Evolutionary conservation across 1,139 yeast species (phyloP).

Genomic region (Wickerhamiella infanticola): DNA sequence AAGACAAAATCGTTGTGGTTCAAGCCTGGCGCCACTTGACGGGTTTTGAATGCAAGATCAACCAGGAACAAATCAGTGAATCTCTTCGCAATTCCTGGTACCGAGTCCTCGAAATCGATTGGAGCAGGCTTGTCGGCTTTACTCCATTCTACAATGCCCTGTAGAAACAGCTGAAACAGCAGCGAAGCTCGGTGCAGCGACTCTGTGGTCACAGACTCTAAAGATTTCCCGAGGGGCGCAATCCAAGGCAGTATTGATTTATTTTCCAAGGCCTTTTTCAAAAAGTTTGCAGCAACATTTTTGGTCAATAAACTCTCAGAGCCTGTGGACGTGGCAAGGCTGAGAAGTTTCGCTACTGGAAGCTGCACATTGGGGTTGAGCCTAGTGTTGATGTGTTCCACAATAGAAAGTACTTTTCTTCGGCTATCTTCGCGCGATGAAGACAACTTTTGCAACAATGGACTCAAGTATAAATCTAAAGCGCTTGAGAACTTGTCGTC

Average conservation of each 20-base stretch:
- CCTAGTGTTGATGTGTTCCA: slow-evolving; percentile 55
- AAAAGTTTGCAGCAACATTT: slow-evolving; percentile 2
- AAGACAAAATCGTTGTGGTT: slow-evolving; percentile 39
- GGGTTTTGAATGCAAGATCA: slow-evolving; percentile 19
- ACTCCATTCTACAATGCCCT: slow-evolving; percentile 2
- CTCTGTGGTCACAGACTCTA: neutral
- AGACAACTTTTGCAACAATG: slow-evolving; percentile 60
- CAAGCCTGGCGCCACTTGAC: slow-evolving; percentile 41
- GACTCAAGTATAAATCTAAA: slow-evolving; percentile 52
- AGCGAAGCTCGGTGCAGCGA: slow-evolving; percentile 2
- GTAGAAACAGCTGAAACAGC: slow-evolving; percentile 11
- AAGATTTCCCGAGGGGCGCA: neutral
- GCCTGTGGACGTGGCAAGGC: neutral
- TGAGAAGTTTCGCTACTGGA: slow-evolving; percentile 11
- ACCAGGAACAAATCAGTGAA: slow-evolving; percentile 45
- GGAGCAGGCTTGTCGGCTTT: neutral
- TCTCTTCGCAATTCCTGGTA: slow-evolving; percentile 15
- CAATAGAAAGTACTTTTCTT: slow-evolving; percentile 46
- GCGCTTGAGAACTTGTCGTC: slow-evolving; percentile 49
- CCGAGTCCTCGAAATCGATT: slow-evolving; percentile 13
- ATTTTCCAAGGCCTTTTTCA: neutral
- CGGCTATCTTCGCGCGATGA: slow-evolving; percentile 60
- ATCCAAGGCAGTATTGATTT: neutral
- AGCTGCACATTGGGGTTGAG: slow-evolving; percentile 20
- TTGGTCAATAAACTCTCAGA: neutral